Percentiles rank a stretch among this genome's conserved stretches.
Conservation (phyloP, 176 grass and related monocot species). For the Carex myosuroides region DNA sequence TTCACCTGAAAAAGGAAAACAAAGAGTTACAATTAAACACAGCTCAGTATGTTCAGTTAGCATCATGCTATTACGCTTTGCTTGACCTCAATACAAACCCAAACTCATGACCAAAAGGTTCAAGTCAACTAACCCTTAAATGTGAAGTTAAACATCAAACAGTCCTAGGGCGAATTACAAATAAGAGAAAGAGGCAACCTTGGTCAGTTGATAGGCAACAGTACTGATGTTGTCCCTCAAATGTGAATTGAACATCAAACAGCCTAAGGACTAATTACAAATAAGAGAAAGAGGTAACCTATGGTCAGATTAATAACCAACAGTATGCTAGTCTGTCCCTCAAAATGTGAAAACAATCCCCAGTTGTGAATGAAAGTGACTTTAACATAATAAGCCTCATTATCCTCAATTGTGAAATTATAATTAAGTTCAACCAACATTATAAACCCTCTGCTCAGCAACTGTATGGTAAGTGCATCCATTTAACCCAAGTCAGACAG, state of each 20-base stretch:
- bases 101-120: not conserved
- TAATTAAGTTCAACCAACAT: not conserved
- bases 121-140: not conserved
- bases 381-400: not conserved
- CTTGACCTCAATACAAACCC: not conserved
- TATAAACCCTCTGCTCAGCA: not conserved
- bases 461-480: not conserved
- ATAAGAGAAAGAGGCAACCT: not conserved
- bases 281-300: not conserved
- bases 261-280: not conserved
- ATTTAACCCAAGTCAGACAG: not conserved
- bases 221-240: not conserved
- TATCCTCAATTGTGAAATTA: not conserved
- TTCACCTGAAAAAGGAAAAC: constrained; percentile 57
- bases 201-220: constrained; percentile 1
- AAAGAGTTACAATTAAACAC: constrained; percentile 6
- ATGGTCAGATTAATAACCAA: constrained; percentile 1
- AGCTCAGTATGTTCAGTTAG: not conserved
- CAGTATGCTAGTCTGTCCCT: not conserved
- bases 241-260: constrained; percentile 7
- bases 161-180: not conserved
- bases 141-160: constrained; percentile 5
- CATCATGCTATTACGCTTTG: not conserved
- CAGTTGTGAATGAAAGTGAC: not conserved
- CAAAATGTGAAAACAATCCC: constrained; percentile 11